Percentiles rank a stretch among this genome's conserved stretches.
phyloP scores from a whole-genome alignment of 495 filamentous ascomycete species.

The Aspergillus nidulans region DNA sequence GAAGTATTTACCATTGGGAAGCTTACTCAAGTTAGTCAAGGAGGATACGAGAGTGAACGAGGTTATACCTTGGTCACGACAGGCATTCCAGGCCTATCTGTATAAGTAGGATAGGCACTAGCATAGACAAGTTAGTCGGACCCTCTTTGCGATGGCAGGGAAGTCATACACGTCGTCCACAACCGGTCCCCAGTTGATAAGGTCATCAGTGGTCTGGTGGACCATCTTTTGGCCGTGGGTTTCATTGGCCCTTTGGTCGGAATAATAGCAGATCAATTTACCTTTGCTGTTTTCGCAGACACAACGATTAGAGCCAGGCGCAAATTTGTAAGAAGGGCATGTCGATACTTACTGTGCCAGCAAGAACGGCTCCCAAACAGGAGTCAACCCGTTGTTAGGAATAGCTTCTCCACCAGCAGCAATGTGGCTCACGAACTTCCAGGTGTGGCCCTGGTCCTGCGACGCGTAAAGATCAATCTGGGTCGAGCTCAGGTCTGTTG shows the following conservation, averaged over 20 bases:
- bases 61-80: conserved; percentile 40
- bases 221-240: conserved; percentile 62
- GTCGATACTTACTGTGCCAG: conserved; percentile 35
- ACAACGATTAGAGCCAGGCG: neutral
- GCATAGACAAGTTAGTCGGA: conserved; percentile 3
- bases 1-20: conserved; percentile 59
- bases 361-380: conserved; percentile 70
- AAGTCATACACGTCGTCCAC: conserved; percentile 55
- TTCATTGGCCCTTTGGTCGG: conserved; percentile 60
- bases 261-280: conserved; percentile 61
- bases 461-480: conserved; percentile 66
- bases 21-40: conserved; percentile 20
- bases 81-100: conserved; percentile 66
- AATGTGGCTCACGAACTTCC: conserved; percentile 63
- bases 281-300: conserved; percentile 33
- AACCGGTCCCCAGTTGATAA: conserved; percentile 52
- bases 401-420: conserved; percentile 57
- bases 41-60: neutral
- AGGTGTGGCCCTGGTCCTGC: conserved; percentile 53
- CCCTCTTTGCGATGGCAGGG: too few relatives aligned
- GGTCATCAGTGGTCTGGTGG: conserved; percentile 55
- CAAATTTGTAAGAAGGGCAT: neutral
- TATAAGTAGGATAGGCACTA: conserved; percentile 50
- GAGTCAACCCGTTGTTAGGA: conserved; percentile 59
- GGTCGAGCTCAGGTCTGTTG: conserved; percentile 56